These are phyloP conservation scores for Corynascus novoguineensis DNA, from an alignment of 495 filamentous ascomycete species.

Conservation along the genomic window DNA sequence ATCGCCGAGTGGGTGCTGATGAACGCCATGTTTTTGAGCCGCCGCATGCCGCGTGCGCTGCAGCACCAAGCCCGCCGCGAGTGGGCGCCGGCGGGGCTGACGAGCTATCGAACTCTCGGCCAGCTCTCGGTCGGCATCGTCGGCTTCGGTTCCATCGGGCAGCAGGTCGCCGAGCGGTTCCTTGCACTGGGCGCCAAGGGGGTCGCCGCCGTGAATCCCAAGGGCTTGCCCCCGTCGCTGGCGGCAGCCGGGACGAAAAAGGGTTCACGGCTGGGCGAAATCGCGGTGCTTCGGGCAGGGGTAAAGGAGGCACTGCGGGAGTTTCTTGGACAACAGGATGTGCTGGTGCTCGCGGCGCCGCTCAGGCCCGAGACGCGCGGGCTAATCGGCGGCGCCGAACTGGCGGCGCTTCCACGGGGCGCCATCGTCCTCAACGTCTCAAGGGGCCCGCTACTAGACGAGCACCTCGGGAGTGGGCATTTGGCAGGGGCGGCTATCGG, in stretches of 20 bases:
- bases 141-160: background rate
- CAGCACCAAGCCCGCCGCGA: background rate
- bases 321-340: background rate
- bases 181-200: background rate
- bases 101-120: background rate
- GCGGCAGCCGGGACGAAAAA: background rate
- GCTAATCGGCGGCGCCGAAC: background rate
- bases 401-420: background rate
- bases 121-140: slow-evolving; percentile 1
- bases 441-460: background rate
- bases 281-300: background rate
- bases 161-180: background rate
- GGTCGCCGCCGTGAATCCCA: slow-evolving; percentile 1
- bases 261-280: background rate
- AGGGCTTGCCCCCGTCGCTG: background rate
- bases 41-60: background rate
- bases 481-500: background rate
- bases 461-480: background rate
- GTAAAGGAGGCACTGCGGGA: background rate
- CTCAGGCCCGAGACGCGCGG: background rate
- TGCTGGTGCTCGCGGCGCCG: background rate
- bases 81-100: background rate
- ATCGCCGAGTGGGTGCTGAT: slow-evolving; percentile 1
- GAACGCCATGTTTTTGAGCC: slow-evolving; percentile 1
- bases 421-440: slow-evolving; percentile 3